Percentiles rank a stretch among this genome's conserved stretches.
These are phyloP conservation scores for Acer yangbiense DNA, from an alignment of 345 rosid genomes.

Conservation along the genomic window DNA sequence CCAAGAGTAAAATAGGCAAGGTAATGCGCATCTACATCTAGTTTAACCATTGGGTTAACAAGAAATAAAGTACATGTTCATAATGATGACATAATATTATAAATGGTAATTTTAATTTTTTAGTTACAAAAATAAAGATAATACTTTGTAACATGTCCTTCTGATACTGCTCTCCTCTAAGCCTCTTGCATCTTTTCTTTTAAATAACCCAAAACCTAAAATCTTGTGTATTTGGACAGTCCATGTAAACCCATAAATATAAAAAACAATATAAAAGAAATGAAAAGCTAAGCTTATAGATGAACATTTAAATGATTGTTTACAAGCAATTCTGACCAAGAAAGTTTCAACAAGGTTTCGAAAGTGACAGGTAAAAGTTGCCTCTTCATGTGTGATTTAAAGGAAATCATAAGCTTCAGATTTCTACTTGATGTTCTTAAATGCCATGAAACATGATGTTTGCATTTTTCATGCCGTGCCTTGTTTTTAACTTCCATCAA, in stretches of 20 bases:
- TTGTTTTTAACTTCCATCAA: not conserved
- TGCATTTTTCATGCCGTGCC: not conserved
- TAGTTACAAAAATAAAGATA: not conserved
- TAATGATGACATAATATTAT: slow-evolving; percentile 8
- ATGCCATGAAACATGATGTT: not conserved
- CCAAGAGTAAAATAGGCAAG: not conserved
- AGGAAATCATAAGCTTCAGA: not conserved
- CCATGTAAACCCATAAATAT: not conserved
- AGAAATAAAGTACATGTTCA: not conserved
- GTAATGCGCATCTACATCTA: not conserved
- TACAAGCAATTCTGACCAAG: not conserved
- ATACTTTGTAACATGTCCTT: not conserved
- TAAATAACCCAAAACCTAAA: not conserved
- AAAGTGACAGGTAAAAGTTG: not conserved
- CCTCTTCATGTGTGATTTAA: not conserved
- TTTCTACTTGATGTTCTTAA: not conserved
- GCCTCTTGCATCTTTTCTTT: not conserved
- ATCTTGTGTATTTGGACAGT: not conserved
- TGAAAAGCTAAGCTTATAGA: not conserved
- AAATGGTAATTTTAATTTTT: not conserved
- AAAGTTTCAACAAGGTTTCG: not conserved
- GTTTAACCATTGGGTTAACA: not conserved
- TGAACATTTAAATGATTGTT: not conserved
- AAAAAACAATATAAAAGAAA: not conserved
- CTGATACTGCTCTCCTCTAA: not conserved